These are phyloP conservation scores for Boletus smithii DNA, from an alignment of 1,284 basidiomycete species.

Conservation along the genomic window DNA sequence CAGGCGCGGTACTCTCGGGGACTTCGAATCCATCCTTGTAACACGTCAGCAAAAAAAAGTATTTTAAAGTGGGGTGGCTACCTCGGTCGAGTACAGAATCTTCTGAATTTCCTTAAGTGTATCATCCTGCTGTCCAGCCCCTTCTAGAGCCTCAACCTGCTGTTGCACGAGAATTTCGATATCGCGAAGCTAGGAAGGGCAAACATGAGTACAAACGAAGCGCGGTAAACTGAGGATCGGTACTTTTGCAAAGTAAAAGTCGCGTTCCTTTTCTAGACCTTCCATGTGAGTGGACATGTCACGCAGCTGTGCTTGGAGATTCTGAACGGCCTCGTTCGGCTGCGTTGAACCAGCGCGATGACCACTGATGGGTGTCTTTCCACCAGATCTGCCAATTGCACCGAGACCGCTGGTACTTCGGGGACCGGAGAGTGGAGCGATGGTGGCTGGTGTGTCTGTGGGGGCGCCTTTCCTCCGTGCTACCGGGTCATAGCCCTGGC, in stretches of 20 bases:
- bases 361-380: conserved; percentile 67
- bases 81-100: conserved; percentile 95
- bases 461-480: conserved; percentile 76
- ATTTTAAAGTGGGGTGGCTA: conserved; percentile 33
- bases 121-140: conserved; percentile 59
- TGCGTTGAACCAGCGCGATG: conserved; percentile 59
- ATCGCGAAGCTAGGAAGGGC: conserved; percentile 72
- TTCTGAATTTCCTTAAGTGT: conserved; percentile 85
- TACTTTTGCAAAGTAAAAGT: conserved; percentile 98
- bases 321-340: conserved; percentile 58
- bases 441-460: conserved; percentile 71
- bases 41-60: conserved; percentile 11
- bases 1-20: conserved; percentile 45
- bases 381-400: conserved; percentile 49
- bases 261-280: conserved; percentile 90
- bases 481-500: conserved; percentile 86
- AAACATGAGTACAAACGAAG: conserved; percentile 9
- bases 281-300: conserved; percentile 85
- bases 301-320: conserved; percentile 73
- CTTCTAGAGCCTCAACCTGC: conserved; percentile 61
- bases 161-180: conserved; percentile 92
- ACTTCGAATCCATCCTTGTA: conserved; percentile 69
- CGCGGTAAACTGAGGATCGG: conserved; percentile 21
- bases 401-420: conserved; percentile 39
- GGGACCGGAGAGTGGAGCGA: conserved; percentile 56